Conservation (phyloP, 2,329 filamentous ascomycete genomes). For the Venturiaceae sp. region DNA sequence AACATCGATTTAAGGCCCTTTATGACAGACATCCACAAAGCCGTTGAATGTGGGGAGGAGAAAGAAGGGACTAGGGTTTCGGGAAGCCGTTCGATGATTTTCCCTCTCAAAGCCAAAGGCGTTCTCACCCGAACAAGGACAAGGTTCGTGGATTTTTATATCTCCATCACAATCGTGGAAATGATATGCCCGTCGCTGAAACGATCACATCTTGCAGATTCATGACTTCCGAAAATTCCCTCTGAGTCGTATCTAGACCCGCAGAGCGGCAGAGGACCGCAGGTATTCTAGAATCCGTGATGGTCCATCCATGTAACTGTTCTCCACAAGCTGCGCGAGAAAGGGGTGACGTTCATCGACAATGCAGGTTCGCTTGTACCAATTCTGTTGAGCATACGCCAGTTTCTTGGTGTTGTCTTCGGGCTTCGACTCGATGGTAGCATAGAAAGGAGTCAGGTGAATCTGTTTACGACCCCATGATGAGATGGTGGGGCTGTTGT, state of each 20-base stretch:
- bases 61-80: not conserved
- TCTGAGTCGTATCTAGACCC: not conserved
- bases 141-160: not conserved
- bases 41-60: not conserved
- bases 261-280: not conserved
- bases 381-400: not conserved
- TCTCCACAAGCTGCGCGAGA: not conserved
- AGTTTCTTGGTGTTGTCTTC: not conserved
- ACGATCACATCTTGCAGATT: not conserved
- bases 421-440: not conserved
- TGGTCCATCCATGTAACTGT: not conserved
- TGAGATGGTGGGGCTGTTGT: not conserved
- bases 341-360: not conserved
- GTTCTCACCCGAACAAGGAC: not conserved
- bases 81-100: not conserved
- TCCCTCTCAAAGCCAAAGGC: not conserved
- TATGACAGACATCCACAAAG: not conserved
- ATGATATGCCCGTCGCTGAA: not conserved
- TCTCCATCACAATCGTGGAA: not conserved
- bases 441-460: not conserved
- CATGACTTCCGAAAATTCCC: not conserved
- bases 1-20: not conserved
- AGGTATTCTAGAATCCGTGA: not conserved
- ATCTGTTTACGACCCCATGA: not conserved
- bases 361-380: not conserved